Evolutionary conservation across 192 early-diverging fungal species (phyloP), one percentile per base, ranked within the genome.

Genomic region (Umbelopsis isabellina): DNA sequence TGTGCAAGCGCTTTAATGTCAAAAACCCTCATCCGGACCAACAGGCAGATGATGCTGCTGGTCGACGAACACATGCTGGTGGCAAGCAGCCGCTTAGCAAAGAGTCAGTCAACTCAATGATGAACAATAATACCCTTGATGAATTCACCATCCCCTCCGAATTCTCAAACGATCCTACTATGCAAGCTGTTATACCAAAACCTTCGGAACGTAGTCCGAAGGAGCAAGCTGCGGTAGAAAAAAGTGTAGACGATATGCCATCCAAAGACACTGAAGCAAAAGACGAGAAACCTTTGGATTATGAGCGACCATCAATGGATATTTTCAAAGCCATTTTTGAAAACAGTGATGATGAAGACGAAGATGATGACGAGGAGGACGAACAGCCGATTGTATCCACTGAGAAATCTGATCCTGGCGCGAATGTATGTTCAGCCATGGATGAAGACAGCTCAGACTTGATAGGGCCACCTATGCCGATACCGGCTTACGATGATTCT

Each of bases 241-340:
- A 3, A 20, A 46, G 4, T 15, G 23, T 13, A 35, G 1, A 6
- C 10, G 2, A 25, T 12, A 25, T 52, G 20, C 51, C 20, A 22
- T 35, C 11, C 30, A 61, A 33, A 22, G 30, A 47, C 13, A 46
- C 44, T 3, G 51, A 69, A 53, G 13, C 27, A 3, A 27, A 37
- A 21, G 75, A 73, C n/a, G 46, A 46, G 5, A 53, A 48, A 12
- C 67, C 44, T 10, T 33, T 72, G 10, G 65, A 83, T 23, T 73
- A 75, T 50, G 86, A 86, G 50, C 78, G 91, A 53, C 91, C 93
- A 4, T 73, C 92, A 2, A 93, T 94, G 89, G 93, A 94, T 77
- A 86, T 94, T 2, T 94, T 94, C 68, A 93, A 93, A 76, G 90
- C 91, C 6, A 94, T 94, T 49, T 94, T 94, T 79, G 86, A 82